A percentile compares a stretch with the other conserved stretches of the same genome.
Evolutionary conservation across 2,329 filamentous ascomycete species (phyloP).

Genomic region (Aspergillus tanneri): DNA sequence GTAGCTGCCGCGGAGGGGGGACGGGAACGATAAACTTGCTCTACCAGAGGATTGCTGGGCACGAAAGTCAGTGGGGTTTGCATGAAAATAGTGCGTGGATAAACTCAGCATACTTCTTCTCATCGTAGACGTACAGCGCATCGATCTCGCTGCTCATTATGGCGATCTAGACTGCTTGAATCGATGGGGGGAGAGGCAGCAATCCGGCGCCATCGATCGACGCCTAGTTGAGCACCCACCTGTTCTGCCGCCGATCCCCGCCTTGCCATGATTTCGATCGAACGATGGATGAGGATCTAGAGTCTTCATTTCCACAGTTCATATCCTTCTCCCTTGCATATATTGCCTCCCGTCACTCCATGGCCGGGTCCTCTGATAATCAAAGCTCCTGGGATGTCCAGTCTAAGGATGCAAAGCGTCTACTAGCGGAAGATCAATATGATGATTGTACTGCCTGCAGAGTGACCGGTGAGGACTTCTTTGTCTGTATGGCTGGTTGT

Average conservation of each 20-base stretch:
- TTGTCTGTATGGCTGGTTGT: neutral
- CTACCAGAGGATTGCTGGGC: constrained; percentile 74
- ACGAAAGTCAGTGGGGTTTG: constrained; percentile 19
- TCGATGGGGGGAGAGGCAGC: constrained; percentile 21
- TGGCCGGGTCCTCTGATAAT: constrained; percentile 48
- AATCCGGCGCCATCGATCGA: constrained; percentile 7
- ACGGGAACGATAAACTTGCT: constrained; percentile 82
- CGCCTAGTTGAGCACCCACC: constrained; percentile 4
- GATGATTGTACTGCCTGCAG: constrained; percentile 71
- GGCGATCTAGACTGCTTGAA: constrained; percentile 25
- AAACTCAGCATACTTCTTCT: constrained; percentile 69
- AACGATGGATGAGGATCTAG: neutral
- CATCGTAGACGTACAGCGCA: constrained; percentile 95
- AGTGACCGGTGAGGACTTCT: constrained; percentile 60
- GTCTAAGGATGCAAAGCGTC: constrained; percentile 61
- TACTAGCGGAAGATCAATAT: constrained; percentile 43
- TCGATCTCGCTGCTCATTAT: constrained; percentile 86
- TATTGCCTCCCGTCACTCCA: constrained; percentile 19
- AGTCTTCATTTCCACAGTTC: constrained; percentile 7
- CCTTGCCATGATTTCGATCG: constrained; percentile 17
- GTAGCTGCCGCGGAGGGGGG: constrained; percentile 74
- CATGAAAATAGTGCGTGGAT: neutral
- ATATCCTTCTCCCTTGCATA: neutral
- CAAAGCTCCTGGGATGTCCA: constrained; percentile 51
- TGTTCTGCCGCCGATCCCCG: constrained; percentile 36